Conservation (phyloP, 2,329 filamentous ascomycete species). For the Chaetomiaceae sp. region DNA sequence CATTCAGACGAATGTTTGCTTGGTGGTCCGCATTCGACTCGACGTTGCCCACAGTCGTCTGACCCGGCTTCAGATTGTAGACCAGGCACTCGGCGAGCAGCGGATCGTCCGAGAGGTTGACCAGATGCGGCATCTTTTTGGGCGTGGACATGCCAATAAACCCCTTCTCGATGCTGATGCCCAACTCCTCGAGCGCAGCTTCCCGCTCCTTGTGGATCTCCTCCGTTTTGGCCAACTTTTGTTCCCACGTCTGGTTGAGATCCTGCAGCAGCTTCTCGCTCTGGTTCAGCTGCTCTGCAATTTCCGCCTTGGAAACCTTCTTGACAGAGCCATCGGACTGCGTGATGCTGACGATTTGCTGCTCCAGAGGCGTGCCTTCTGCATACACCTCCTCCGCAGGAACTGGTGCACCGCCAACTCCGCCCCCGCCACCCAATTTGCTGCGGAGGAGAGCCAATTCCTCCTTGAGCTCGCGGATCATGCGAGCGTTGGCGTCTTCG, state of each 20-base stretch:
- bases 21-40: slow-evolving; percentile 69
- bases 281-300: slow-evolving; percentile 90
- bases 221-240: slow-evolving; percentile 91
- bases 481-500: slow-evolving; percentile 96
- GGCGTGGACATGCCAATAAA: slow-evolving; percentile 92
- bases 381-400: slow-evolving; percentile 79
- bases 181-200: slow-evolving; percentile 87
- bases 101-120: slow-evolving; percentile 93
- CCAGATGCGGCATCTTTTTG: slow-evolving; percentile 98
- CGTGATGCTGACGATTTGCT: slow-evolving; percentile 95
- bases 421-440: slow-evolving; percentile 58
- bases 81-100: slow-evolving; percentile 92
- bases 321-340: slow-evolving; percentile 78
- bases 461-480: slow-evolving; percentile 97
- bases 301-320: slow-evolving; percentile 96
- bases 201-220: slow-evolving; percentile 97
- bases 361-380: slow-evolving; percentile 83
- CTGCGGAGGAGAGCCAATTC: slow-evolving; percentile 79
- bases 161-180: slow-evolving; percentile 98
- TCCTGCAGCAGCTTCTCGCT: slow-evolving; percentile 95
- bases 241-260: slow-evolving; percentile 97
- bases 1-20: slow-evolving; percentile 88
- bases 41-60: slow-evolving; percentile 89
- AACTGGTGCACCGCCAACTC: slow-evolving; percentile 41
- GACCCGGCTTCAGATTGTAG: slow-evolving; percentile 95